phyloP scores from a whole-genome alignment of 1,284 basidiomycete genomes.

The Pascua sp. region DNA sequence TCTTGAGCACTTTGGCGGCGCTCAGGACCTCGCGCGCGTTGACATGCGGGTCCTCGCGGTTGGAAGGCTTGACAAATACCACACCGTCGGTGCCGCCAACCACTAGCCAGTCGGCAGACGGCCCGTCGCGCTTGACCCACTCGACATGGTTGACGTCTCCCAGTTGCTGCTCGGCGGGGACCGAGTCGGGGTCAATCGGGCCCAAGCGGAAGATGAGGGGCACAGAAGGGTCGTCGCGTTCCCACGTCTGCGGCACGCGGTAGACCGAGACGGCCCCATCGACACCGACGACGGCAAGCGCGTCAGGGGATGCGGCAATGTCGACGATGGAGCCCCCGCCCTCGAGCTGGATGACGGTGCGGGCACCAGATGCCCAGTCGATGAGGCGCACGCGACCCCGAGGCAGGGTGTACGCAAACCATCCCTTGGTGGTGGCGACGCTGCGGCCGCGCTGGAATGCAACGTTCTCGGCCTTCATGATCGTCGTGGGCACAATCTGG shows the following conservation, averaged over 20 bases:
- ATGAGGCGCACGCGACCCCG: conserved; percentile 39
- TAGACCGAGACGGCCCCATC: conserved; percentile 32
- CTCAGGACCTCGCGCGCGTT: conserved; percentile 15
- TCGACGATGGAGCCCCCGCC: conserved; percentile 30
- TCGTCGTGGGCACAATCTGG: conserved; percentile 30
- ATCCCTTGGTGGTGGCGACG: conserved; percentile 32
- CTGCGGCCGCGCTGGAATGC: conserved; percentile 26
- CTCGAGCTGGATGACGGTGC: conserved; percentile 28
- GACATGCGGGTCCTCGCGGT: conserved; percentile 7
- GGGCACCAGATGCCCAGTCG: conserved; percentile 32
- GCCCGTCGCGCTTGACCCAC: conserved; percentile 30
- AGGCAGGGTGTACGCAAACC: conserved; percentile 37
- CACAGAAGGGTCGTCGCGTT: conserved; percentile 28
- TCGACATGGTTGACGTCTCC: conserved; percentile 31
- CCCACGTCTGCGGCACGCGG: conserved; percentile 29
- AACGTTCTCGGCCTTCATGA: conserved; percentile 27
- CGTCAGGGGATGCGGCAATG: conserved; percentile 26
- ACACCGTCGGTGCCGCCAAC: conserved; percentile 38
- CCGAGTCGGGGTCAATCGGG: conserved; percentile 2
- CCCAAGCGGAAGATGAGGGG: conserved; percentile 19
- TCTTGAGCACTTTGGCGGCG: conserved; percentile 27
- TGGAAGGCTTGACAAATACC: conserved; percentile 24
- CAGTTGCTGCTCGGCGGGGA: conserved; percentile 12
- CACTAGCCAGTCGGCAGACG: conserved; percentile 22
- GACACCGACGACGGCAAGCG: conserved; percentile 29